Conservation (phyloP, 2,329 filamentous ascomycete genomes). For the Lachnellula willkommii region DNA sequence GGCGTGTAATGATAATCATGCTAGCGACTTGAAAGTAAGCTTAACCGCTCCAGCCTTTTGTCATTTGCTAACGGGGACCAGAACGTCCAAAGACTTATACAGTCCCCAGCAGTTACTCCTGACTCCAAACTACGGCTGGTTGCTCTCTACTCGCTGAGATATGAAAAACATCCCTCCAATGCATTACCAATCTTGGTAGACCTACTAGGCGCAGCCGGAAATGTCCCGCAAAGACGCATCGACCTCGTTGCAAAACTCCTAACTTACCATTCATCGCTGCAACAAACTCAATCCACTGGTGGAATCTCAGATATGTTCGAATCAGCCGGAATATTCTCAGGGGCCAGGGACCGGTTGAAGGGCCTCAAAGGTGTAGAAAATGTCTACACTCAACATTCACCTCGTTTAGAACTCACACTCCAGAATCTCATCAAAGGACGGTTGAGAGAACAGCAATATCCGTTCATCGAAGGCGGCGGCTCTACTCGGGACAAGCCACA, state of each 20-base stretch:
- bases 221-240: conserved; percentile 68
- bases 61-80: conserved; percentile 35
- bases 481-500: conserved; percentile 92
- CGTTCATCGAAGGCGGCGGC: conserved; percentile 84
- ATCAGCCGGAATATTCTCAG: conserved; percentile 82
- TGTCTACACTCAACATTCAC: conserved; percentile 96
- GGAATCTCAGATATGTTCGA: conserved; percentile 92
- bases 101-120: conserved; percentile 67
- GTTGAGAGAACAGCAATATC: conserved; percentile 80
- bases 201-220: conserved; percentile 77
- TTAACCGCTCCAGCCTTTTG: background rate
- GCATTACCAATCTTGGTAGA: conserved; percentile 81
- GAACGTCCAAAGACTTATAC: conserved; percentile 81
- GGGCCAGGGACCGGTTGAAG: conserved; percentile 81
- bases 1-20: conserved; percentile 94
- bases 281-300: conserved; percentile 66
- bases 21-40: conserved; percentile 77
- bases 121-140: conserved; percentile 87
- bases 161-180: conserved; percentile 80
- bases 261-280: conserved; percentile 79
- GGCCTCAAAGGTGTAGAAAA: conserved; percentile 97
- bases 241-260: conserved; percentile 78
- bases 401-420: conserved; percentile 77
- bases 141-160: conserved; percentile 89
- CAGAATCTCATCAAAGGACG: conserved; percentile 92